Conservation (phyloP, 1,139 yeast species). For the Lodderomyces oxycetoniae region DNA sequence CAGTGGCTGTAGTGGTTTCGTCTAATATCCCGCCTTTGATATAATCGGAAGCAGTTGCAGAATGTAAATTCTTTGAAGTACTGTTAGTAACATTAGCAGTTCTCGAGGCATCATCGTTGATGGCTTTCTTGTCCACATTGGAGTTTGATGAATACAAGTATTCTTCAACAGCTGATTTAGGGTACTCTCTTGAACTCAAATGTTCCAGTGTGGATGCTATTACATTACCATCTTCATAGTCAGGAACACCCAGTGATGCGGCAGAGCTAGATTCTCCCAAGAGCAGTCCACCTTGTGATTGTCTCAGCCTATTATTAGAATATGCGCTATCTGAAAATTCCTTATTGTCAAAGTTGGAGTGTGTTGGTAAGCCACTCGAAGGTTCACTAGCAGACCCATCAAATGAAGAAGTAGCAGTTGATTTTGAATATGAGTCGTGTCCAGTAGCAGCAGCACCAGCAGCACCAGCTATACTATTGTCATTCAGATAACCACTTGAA, state of each 20-base stretch:
- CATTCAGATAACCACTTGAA: slow-evolving; percentile 1
- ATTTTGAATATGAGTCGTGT: background rate
- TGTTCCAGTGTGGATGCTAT: too few relatives aligned
- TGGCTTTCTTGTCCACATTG: slow-evolving; percentile 6
- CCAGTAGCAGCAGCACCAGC: slow-evolving; percentile 1
- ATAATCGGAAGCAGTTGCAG: slow-evolving; percentile 3
- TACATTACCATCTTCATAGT: too few relatives aligned
- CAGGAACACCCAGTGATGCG: too few relatives aligned
- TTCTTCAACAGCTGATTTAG: slow-evolving; percentile 7
- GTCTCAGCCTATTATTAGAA: too few relatives aligned
- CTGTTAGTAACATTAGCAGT: background rate
- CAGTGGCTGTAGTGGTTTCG: background rate
- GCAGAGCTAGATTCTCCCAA: too few relatives aligned
- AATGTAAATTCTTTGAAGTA: background rate
- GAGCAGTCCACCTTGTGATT: slow-evolving; percentile 4
- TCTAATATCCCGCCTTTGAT: background rate
- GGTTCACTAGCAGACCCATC: background rate
- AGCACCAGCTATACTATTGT: background rate
- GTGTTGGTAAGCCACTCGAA: slow-evolving; percentile 5
- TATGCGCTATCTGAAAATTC: too few relatives aligned
- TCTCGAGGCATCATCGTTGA: slow-evolving; percentile 5
- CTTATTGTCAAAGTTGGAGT: slow-evolving; percentile 3
- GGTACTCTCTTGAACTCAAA: slow-evolving; percentile 9
- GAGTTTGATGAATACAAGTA: slow-evolving; percentile 7
- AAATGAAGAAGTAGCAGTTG: background rate